Percentiles rank a stretch among this genome's conserved stretches.
phyloP scores from a whole-genome alignment of 116 monocot species.

The Dioscorea cayenensis region DNA sequence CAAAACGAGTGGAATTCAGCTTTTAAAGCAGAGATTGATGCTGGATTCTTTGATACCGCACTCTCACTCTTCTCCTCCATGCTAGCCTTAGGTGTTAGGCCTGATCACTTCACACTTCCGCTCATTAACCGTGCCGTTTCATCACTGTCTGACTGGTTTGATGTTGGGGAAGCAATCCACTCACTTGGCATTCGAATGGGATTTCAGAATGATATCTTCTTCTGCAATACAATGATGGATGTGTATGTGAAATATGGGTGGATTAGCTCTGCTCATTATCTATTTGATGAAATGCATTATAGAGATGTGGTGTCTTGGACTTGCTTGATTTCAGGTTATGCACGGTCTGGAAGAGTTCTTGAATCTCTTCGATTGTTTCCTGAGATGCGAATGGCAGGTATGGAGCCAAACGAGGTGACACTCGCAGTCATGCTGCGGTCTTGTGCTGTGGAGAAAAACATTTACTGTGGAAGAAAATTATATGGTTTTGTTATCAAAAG shows the following conservation, averaged over 20 bases:
- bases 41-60: constrained; percentile 7
- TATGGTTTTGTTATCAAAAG: constrained; percentile 29
- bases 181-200: constrained; percentile 28
- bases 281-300: constrained; percentile 53
- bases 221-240: constrained; percentile 38
- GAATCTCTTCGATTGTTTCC: constrained; percentile 17
- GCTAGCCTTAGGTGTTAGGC: constrained; percentile 4
- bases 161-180: constrained; percentile 25
- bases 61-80: constrained; percentile 32
- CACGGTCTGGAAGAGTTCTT: background rate
- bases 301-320: constrained; percentile 62
- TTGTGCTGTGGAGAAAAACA: constrained; percentile 4
- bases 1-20: constrained; percentile 20
- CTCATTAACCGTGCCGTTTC: constrained; percentile 25
- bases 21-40: constrained; percentile 14
- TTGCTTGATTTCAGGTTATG: constrained; percentile 31
- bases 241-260: constrained; percentile 7
- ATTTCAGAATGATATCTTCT: constrained; percentile 21
- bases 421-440: constrained; percentile 22
- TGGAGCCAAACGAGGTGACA: constrained; percentile 22
- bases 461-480: constrained; percentile 16
- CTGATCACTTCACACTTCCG: constrained; percentile 34
- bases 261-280: constrained; percentile 6
- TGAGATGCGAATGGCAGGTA: constrained; percentile 19
- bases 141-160: constrained; percentile 1